These are phyloP conservation scores for Cercophora samala DNA, from an alignment of 495 filamentous ascomycete species.

Conservation along the genomic window DNA sequence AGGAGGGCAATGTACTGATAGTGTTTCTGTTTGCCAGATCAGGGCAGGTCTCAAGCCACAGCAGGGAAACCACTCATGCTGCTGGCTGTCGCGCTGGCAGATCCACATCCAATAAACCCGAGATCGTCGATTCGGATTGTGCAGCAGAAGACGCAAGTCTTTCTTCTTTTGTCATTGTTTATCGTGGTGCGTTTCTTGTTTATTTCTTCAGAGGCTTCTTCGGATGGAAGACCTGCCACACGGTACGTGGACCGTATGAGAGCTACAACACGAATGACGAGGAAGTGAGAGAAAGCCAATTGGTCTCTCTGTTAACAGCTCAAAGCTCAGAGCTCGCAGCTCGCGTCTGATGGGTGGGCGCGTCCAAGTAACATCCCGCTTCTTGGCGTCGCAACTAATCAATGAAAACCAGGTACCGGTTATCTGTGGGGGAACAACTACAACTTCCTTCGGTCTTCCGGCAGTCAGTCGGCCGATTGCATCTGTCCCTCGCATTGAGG, in stretches of 20 bases:
- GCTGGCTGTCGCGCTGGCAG: neutral
- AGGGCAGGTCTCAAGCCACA: neutral
- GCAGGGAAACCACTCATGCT: neutral
- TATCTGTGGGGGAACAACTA: neutral
- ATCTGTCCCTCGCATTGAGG: neutral
- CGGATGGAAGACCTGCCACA: too few relatives aligned
- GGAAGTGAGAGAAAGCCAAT: too few relatives aligned
- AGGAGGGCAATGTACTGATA: neutral
- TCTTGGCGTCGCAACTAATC: constrained; percentile 1
- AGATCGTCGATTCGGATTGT: neutral
- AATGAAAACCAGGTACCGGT: constrained; percentile 2
- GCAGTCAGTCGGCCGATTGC: neutral
- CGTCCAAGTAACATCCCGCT: constrained; percentile 6
- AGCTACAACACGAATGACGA: too few relatives aligned
- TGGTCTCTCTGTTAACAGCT: too few relatives aligned
- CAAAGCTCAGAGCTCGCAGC: too few relatives aligned
- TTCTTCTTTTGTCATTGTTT: neutral
- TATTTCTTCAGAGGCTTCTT: neutral
- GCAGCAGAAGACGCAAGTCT: neutral
- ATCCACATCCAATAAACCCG: neutral
- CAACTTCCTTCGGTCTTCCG: neutral
- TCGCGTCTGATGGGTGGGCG: neutral
- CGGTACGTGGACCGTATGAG: neutral
- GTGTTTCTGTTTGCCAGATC: neutral
- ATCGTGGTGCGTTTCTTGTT: neutral